Conservation (phyloP, 768 basidiomycete species). For the Lactarius pseudohatsudake region DNA sequence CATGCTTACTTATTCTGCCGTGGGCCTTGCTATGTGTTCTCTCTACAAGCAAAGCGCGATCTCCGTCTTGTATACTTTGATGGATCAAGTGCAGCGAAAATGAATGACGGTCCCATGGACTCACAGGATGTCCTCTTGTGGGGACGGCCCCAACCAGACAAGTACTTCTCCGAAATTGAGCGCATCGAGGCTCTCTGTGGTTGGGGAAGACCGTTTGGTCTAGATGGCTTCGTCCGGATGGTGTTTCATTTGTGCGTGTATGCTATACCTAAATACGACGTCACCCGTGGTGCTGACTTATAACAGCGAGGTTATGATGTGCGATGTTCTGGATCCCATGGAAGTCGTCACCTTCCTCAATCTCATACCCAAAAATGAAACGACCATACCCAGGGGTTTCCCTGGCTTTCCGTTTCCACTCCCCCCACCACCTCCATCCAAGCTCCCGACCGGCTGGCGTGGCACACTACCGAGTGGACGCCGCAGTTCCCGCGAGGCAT, state of each 20-base stretch:
- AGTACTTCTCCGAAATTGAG: constrained; percentile 29
- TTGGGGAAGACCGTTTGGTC: constrained; percentile 36
- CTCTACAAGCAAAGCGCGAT: constrained; percentile 19
- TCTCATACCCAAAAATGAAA: constrained; percentile 7
- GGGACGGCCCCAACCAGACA: constrained; percentile 32
- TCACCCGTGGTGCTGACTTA: background rate
- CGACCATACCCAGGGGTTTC: background rate
- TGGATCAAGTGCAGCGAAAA: constrained; percentile 26
- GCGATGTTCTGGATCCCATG: constrained; percentile 13
- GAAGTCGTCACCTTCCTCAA: constrained; percentile 24
- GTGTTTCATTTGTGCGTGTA: constrained; percentile 27
- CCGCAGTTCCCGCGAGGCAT: constrained; percentile 22
- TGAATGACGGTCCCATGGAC: constrained; percentile 37
- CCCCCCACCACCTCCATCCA: background rate
- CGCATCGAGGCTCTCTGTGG: constrained; percentile 36
- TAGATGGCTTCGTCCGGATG: constrained; percentile 38
- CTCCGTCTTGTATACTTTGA: constrained; percentile 28
- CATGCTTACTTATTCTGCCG: constrained; percentile 16
- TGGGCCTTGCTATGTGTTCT: constrained; percentile 12
- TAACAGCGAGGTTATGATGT: constrained; percentile 16
- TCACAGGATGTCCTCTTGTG: constrained; percentile 40
- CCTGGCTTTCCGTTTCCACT: background rate
- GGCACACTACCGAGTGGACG: constrained; percentile 1
- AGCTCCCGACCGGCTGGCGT: constrained; percentile 25
- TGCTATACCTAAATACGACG: background rate